Evolutionary conservation across 1,284 basidiomycete species (phyloP), one percentile per base, ranked within the genome.

Genomic region (Heterobasidion parviporum): DNA sequence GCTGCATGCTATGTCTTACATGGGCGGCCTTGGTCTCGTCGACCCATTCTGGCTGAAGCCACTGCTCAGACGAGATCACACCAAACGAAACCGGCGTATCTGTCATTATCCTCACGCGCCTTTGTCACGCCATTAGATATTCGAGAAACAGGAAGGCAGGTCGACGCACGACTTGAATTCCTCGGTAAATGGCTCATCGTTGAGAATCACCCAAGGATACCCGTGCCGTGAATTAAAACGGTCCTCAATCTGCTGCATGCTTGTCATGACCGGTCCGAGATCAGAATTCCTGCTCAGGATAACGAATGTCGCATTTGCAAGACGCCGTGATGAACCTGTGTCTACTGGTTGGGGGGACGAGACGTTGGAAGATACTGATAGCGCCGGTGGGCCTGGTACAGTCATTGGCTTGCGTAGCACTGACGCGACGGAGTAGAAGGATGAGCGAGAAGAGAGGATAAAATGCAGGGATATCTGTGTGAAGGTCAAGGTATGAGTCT

Each of bases 201-300:
- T 89, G 35, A 89, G 70, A 60, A 89, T 77, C 6, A 89, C 81
- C 74, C 82, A 89, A 15, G 87, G 85, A 64, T 90, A 90, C 32
- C 78, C 69, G 58, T 77, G 81, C 63, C 79, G 75, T 60, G 74
- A 72, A 67, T 89, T 89, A 68, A 89, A 85, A 9, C 79, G 72
- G 50, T 80, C 75, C 60, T 84, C 82, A 41, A 81, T 68, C 51
- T 78, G 75, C 60, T 76, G 74, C 18, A 85, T 76, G 61, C 75
- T 81, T 45, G 71, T 68, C 33, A 85, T 67, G 52, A 83, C 78
- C 9, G 78, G 77, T 59, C 74, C 72, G 16, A 89, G 63, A 61
- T 80, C 79, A 8, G 66, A 67, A 60, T 80, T 78, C 38, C 77
- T 65, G 6, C 75, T 74, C 57, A 81, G 66, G 7, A 78, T 69